phyloP scores from a whole-genome alignment of 2,329 filamentous ascomycete genomes.

The Trichoderma afroharzianum region DNA sequence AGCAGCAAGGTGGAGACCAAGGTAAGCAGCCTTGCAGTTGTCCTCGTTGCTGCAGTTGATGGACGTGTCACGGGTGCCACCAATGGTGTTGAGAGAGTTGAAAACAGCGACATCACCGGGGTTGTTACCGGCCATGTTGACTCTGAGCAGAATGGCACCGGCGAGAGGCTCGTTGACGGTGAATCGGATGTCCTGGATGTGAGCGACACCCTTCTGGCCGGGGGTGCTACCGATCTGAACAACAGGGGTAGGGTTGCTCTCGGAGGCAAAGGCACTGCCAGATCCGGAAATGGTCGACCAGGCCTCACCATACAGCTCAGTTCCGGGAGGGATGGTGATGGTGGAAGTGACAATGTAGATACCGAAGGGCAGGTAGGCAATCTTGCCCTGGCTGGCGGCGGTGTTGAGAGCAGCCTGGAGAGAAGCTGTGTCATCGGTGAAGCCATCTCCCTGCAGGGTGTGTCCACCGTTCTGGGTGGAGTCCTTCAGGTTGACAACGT shows the following conservation, averaged over 20 bases:
- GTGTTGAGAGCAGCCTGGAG: slow-evolving; percentile 54
- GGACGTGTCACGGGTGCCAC: slow-evolving; percentile 15
- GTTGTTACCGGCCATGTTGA: slow-evolving; percentile 17
- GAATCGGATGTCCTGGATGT: slow-evolving; percentile 16
- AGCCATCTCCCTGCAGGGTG: slow-evolving; percentile 45
- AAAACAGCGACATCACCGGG: slow-evolving; percentile 17
- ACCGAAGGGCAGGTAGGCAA: slow-evolving; percentile 56
- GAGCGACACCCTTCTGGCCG: slow-evolving; percentile 9
- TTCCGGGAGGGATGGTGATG: slow-evolving; percentile 42
- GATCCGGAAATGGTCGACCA: slow-evolving; percentile 18
- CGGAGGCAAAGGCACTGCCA: slow-evolving; percentile 3
- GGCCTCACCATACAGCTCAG: slow-evolving; percentile 13
- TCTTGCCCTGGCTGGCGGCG: slow-evolving; percentile 44
- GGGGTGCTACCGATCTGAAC: slow-evolving; percentile 14
- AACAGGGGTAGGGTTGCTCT: slow-evolving; percentile 12
- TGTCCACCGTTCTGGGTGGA: slow-evolving; percentile 11
- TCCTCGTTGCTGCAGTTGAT: slow-evolving; percentile 11
- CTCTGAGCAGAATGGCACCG: slow-evolving; percentile 13
- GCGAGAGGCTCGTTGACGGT: slow-evolving; percentile 14
- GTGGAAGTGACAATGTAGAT: slow-evolving; percentile 50
- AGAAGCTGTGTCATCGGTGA: slow-evolving; percentile 56
- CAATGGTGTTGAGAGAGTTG: slow-evolving; percentile 19
- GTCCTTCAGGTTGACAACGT: slow-evolving; percentile 17
- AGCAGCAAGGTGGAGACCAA: slow-evolving; percentile 14
- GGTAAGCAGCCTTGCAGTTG: slow-evolving; percentile 15